phyloP scores from a whole-genome alignment of 2,329 filamentous ascomycete species.

The Zasmidium cellare region DNA sequence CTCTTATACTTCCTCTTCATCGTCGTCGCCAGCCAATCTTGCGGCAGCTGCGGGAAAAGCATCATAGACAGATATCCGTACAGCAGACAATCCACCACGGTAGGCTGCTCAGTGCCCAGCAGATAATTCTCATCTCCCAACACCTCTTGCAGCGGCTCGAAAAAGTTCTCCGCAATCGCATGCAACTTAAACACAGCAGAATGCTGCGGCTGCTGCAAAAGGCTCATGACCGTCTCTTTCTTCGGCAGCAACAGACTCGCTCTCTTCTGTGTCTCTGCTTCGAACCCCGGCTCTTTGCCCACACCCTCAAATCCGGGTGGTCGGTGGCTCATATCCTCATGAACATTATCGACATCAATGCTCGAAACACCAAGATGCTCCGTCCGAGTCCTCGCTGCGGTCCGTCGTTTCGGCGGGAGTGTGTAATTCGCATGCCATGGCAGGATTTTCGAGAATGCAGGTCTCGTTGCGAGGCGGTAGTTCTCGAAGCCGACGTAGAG shows the following conservation, averaged over 20 bases:
- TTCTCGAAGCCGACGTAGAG: conserved; percentile 90
- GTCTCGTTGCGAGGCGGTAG: conserved; percentile 74
- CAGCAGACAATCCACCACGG: conserved; percentile 74
- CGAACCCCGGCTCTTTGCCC: conserved; percentile 31
- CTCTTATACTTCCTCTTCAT: conserved; percentile 51
- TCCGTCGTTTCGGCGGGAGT: conserved; percentile 71
- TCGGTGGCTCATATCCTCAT: conserved; percentile 38
- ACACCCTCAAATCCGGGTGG: conserved; percentile 31
- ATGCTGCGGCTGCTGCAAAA: conserved; percentile 68
- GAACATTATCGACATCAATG: conserved; percentile 46
- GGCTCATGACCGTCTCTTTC: conserved; percentile 59
- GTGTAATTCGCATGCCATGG: conserved; percentile 88
- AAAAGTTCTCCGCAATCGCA: conserved; percentile 67
- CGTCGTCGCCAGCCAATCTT: conserved; percentile 61
- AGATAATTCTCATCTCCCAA: conserved; percentile 58
- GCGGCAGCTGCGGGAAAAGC: conserved; percentile 61
- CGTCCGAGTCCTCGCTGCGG: conserved; percentile 68
- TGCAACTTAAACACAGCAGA: conserved; percentile 74
- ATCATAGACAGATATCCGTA: conserved; percentile 79
- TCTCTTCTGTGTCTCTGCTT: conserved; percentile 35
- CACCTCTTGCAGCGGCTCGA: conserved; percentile 68
- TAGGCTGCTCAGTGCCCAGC: conserved; percentile 53
- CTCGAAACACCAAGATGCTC: conserved; percentile 49
- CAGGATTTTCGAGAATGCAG: conserved; percentile 76
- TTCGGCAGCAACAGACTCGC: conserved; percentile 55